Conservation (phyloP, 1,139 yeast genomes). For the Candida sp. region DNA sequence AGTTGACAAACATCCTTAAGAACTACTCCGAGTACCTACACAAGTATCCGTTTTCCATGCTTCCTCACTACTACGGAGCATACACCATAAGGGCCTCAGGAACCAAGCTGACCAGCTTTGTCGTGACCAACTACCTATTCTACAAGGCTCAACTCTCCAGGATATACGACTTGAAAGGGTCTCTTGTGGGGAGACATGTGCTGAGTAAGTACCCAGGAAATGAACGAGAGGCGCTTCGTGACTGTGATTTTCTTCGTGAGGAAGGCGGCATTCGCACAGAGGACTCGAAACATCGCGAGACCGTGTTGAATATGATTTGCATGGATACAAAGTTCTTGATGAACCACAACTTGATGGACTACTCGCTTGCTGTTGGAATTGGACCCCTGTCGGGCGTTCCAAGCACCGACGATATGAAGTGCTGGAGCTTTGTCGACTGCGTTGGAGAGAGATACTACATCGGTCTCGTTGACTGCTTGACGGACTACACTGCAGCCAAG, state of each 20-base stretch:
- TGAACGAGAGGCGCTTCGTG: not conserved
- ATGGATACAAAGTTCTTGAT: not conserved
- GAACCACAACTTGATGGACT: not conserved
- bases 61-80: not conserved
- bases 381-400: not conserved
- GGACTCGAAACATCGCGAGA: too few species aligned
- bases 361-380: not conserved
- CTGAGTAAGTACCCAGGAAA: not conserved
- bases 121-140: not conserved
- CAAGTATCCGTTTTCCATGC: not conserved
- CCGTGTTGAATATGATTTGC: not conserved
- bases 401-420: not conserved
- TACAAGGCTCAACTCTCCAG: not conserved
- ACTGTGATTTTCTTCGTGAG: not conserved
- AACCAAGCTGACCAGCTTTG: not conserved
- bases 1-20: not conserved
- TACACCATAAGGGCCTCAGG: not conserved
- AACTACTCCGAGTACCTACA: not conserved
- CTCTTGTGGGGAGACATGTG: not conserved
- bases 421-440: not conserved
- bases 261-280: too few species aligned
- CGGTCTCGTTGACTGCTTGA: not conserved
- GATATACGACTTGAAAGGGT: not conserved
- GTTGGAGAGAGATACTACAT: not conserved
- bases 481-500: not conserved